Conservation (phyloP, 345 rosid genomes). For the Syzygium aqueum region DNA sequence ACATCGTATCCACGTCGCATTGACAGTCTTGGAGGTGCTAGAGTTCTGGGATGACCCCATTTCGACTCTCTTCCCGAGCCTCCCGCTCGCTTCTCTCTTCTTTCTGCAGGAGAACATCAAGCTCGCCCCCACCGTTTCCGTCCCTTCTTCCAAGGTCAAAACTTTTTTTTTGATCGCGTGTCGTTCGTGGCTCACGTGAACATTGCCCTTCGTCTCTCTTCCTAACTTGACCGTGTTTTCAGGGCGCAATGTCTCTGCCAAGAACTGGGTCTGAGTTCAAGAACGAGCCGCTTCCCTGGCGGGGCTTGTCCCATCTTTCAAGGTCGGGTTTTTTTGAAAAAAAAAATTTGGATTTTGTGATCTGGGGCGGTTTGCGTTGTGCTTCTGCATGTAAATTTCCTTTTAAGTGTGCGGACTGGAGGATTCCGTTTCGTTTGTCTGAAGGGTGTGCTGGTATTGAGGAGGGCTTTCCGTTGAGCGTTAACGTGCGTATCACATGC, state of each 20-base stretch:
- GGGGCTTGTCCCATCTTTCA: constrained; percentile 7
- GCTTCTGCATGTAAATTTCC: neutral
- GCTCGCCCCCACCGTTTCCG: neutral
- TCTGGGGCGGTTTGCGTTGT: neutral
- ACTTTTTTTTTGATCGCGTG: neutral
- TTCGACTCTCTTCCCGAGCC: neutral
- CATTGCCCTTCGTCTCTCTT: neutral
- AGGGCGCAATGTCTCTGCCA: constrained; percentile 1
- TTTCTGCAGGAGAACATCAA: neutral
- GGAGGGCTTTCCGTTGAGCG: neutral
- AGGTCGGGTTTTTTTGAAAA: constrained; percentile 2
- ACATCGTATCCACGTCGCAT: neutral
- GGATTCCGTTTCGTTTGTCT: neutral
- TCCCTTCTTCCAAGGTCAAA: neutral
- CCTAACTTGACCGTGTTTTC: neutral
- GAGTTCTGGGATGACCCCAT: neutral
- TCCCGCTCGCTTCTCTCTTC: neutral
- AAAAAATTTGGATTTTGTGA: neutral
- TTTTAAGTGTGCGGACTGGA: neutral
- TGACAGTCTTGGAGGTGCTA: neutral
- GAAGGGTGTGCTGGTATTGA: neutral
- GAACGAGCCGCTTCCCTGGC: neutral
- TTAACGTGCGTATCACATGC: neutral
- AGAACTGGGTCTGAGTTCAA: neutral
- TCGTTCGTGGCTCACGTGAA: neutral